Evolutionary conservation across 768 basidiomycete genomes (phyloP).

Genomic region (Termitomyces sp.): DNA sequence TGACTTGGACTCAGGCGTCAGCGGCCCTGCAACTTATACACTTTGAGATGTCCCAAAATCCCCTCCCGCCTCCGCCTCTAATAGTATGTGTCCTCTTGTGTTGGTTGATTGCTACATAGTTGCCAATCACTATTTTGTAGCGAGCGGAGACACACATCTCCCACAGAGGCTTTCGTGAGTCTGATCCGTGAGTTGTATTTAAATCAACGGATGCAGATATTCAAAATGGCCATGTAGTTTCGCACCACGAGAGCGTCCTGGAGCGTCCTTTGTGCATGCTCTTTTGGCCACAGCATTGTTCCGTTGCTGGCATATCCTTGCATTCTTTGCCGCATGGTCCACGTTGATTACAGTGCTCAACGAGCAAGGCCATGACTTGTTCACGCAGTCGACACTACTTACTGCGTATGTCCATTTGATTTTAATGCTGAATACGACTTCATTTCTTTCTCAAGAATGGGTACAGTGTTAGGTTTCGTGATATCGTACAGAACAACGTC

Average conservation of each 20-base stretch:
- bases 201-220: neutral
- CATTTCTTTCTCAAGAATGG: slow-evolving; percentile 26
- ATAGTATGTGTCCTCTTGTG: slow-evolving; percentile 1
- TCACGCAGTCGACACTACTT: slow-evolving; percentile 51
- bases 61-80: neutral
- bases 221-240: slow-evolving; percentile 21
- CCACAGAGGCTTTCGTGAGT: slow-evolving; percentile 32
- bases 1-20: neutral
- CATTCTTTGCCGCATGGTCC: slow-evolving; percentile 64
- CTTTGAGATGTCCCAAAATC: neutral
- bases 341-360: slow-evolving; percentile 54
- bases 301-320: slow-evolving; percentile 65
- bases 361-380: slow-evolving; percentile 36
- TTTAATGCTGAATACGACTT: slow-evolving; percentile 10
- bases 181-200: slow-evolving; percentile 33
- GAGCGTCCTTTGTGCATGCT: slow-evolving; percentile 35
- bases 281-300: slow-evolving; percentile 44
- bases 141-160: slow-evolving; percentile 24
- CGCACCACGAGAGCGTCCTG: slow-evolving; percentile 33
- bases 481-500: slow-evolving; percentile 71
- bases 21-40: neutral
- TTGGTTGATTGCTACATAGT: neutral
- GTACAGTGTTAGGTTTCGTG: slow-evolving; percentile 74
- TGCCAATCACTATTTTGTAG: slow-evolving; percentile 10
- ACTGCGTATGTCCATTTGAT: slow-evolving; percentile 53